Base-by-base conservation (phyloP, 345 rosid genomes). In the Anacardium occidentale region DNA sequence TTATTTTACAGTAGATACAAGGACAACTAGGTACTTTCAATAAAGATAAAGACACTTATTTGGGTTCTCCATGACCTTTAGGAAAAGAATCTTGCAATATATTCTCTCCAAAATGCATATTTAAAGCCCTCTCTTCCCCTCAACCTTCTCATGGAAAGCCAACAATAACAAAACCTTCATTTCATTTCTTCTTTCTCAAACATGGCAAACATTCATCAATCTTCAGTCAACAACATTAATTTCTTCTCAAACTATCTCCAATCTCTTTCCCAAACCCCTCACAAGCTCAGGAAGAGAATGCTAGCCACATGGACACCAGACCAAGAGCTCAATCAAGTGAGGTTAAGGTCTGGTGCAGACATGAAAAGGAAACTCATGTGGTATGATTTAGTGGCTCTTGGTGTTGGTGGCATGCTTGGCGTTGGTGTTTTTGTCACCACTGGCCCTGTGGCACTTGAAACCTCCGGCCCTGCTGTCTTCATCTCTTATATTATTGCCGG, bases 401-500 rank as follows among this genome's bases (percentile, higher is more conserved):
- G 98, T 24, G 82, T 93, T 15, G 94, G 94, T 62, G 98, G 98
- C 24, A 93, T 93, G 98, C 94, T 93, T 60, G 98, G 97, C 7
- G 98, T 79, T 58, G 98, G 98, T 12, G 98, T 93, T 21, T 93
- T 93, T 71, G 92, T 89, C 66, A 90, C 98, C 50, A 91, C 98
- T 24, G 96, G 97, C 17, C 81, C 21, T 2, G 97, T 93, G 1
- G 96, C 95, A 55, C 87, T 63, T 34, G 42, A 83, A 20, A 57
- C 42, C 66, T 81, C 98, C 0, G 98, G 98, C 57, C 96, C 98
- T 37, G 82, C 98, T 0, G 98, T 93, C 47, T 86, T 93, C 80
- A 86, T 91, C 5, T 93, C 98, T 1, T 93, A 93, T 70, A 79
- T 88, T 34, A 79, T 91, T 69, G 97, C 98, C 10, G 97, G 89